Evolutionary conservation across 2,329 filamentous ascomycete genomes (phyloP), one percentile per base, ranked within the genome.

Genomic region (Stachybotrys elegans): DNA sequence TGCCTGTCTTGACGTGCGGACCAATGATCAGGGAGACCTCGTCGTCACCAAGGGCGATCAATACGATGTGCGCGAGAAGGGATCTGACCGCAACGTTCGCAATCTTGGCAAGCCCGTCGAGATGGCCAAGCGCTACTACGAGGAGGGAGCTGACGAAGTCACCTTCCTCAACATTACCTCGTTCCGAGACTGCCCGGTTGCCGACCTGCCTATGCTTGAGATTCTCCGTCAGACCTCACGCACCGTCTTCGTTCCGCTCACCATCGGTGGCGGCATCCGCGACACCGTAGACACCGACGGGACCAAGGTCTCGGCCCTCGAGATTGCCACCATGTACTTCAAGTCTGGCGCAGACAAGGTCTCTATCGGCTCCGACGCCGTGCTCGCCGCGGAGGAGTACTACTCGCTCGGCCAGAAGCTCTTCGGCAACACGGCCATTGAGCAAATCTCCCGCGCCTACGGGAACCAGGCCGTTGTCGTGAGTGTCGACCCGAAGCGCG

Each of bases 11-110:
- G 93, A 98, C 61, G 93, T 98, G 41, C 86, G 93, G 35, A 81
- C 91, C 43, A 98, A 98, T 65, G 93, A 98, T 63, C 76, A 86
- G 48, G 93, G 93, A 25, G 93, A 98, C 65, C 75, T 98, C 9
- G 93, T 98, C 1, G 93, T 98, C 29, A 98, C 93, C 13, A 98
- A 98, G 68, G 93, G 93, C 45, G 93, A 98, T 67, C 92, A 97
- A 66, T 98, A 98, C 70, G 93, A 98, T 59, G 93, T 98, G 6
- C 87, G 93, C 23, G 93, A 97, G 59, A 96, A 96, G 68, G 72
- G 73, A 19, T 73, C 70, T 13, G 72, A 73, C 45, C 74, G 79
- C 43, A 61, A 61, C 53, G 91, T 98, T 27, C 83, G 93, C 51
- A 98, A 98, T 65, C 76, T 98, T 4, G 93, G 93, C 52, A 98